phyloP scores from a whole-genome alignment of 345 rosid species.

The Euphorbia peplus region DNA sequence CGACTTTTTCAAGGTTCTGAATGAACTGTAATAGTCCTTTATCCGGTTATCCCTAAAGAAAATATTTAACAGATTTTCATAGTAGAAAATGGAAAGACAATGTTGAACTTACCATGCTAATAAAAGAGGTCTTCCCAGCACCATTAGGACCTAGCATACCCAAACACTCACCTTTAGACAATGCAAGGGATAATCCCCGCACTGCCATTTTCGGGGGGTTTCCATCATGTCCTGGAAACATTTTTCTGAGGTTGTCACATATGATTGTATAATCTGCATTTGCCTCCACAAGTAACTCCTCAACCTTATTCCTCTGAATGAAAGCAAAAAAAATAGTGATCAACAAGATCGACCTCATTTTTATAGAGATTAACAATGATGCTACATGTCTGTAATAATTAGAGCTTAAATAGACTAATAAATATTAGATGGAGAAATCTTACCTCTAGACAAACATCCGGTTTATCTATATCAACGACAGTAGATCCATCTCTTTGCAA shows the following conservation, averaged over 20 bases:
- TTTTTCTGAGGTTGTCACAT: slow-evolving; percentile 65
- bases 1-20: too few relatives aligned
- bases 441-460: slow-evolving; percentile 83
- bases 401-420: too few relatives aligned
- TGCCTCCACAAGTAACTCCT: slow-evolving; percentile 54
- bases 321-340: background rate
- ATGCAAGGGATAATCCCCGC: slow-evolving; percentile 83
- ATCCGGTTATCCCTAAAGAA: too few relatives aligned
- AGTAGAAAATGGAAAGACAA: too few relatives aligned
- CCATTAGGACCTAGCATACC: slow-evolving; percentile 99
- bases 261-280: slow-evolving; percentile 49
- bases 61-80: too few relatives aligned
- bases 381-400: too few relatives aligned
- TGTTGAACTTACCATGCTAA: slow-evolving; percentile 66
- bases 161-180: slow-evolving; percentile 89
- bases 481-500: slow-evolving; percentile 52
- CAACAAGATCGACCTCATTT: too few relatives aligned
- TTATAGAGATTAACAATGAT: too few relatives aligned
- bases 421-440: slow-evolving; percentile 10
- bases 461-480: slow-evolving; percentile 64
- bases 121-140: slow-evolving; percentile 93
- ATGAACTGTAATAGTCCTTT: too few relatives aligned
- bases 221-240: slow-evolving; percentile 86
- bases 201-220: slow-evolving; percentile 85
- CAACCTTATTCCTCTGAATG: slow-evolving; percentile 70